Base-by-base conservation (phyloP, 1,139 yeast genomes). In the Hemisphaericaspora xylofermentans region DNA sequence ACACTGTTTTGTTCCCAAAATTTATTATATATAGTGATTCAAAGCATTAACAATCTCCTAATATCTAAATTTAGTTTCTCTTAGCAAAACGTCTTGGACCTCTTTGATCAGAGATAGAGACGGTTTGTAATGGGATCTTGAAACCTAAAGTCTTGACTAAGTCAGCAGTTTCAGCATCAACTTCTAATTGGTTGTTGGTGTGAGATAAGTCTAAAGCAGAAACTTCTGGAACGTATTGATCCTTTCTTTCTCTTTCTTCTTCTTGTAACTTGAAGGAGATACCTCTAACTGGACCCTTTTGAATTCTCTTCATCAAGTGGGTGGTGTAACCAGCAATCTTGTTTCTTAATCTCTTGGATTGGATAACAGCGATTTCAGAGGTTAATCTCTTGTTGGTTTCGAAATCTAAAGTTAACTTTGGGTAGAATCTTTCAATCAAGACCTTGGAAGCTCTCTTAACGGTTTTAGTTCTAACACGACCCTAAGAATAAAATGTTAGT, bases 231-330 rank as follows among this genome's bases (percentile, higher is more conserved):
- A 94, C 98, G 79, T 91, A 94, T 82, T 94, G 98, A 78, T 94
- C 99, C 82, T 94, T 93, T 83, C 98, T 88, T 82, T 94, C 99
- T 85, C 98, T 93, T 84, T 94, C 99, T 81, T 93, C 99, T 82
- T 93, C 99, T 84, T 93, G 99, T 71, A 93, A 88, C 80, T 94
- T 94, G 96, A 93, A 93, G 66, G 98, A 93, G 64, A 93, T 94
- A 82, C 99, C 99, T 85, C 98, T 91, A 65, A 93, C 99, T 82
- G 99, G 98, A 71, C 99, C 99, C 84, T 93, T 93, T 80, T 94
- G 98, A 71, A 93, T 93, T 83, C 99, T 91, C 85, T 88, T 91
- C 98, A 93, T 94, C 78, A 93, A 85, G 79, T 93, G 99, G 70
- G 98, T 93, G 78, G 98, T 93, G 96, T 91, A 93, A 74, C 99